Evolutionary conservation across 495 filamentous ascomycete species (phyloP), one percentile per base, ranked within the genome.

Genomic region (Xylaria venustula): DNA sequence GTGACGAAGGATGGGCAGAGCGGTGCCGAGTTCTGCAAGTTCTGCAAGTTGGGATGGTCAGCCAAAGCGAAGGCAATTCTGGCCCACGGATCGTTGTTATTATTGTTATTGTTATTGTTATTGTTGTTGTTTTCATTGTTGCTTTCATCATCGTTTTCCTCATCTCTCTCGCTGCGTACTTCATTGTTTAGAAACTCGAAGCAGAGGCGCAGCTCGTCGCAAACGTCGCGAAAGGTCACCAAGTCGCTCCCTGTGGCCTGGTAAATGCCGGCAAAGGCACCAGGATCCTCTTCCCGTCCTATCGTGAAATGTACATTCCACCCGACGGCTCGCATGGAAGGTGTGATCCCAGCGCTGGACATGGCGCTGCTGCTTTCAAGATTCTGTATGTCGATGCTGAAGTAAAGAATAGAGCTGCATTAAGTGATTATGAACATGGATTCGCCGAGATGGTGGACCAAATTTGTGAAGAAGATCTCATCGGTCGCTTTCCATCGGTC

Each of bases 121-220:
- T 22, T 3, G 11, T 34, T 11, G 11, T 34, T 11, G 30, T 34
- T 11, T 5, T 34, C 30, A 14, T 22, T 20, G 17, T 45, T 14
- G 42, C 17, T 45, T 6, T 22, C 4, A 34, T 34, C 30, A 34
- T 34, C 30, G 30, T 34, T 11, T 5, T 34, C 30, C 30, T 34
- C 30, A 34, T 34, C 30, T 5, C 30, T 34, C 17, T 45, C 19
- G 4, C 42, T 45, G 42, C 42, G 42, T 45, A 3, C 17, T 20
- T 15, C 17, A 45, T 45, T 17, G 6, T 45, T 45, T 20, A 14
- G 42, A 17, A 19, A 51, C 15, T 32, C 12, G 22, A 22, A 36
- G 48, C 48, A 51, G 48, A 51, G 48, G 17, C 48, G 30, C 30
- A 51, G 17, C 30, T 51, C 19, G 30, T 51, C 48, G 30, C 48